Percentiles rank a stretch among this genome's conserved stretches.
These are phyloP conservation scores for Leishmania gerbilli DNA, from an alignment of 208 protist species.

Conservation along the genomic window DNA sequence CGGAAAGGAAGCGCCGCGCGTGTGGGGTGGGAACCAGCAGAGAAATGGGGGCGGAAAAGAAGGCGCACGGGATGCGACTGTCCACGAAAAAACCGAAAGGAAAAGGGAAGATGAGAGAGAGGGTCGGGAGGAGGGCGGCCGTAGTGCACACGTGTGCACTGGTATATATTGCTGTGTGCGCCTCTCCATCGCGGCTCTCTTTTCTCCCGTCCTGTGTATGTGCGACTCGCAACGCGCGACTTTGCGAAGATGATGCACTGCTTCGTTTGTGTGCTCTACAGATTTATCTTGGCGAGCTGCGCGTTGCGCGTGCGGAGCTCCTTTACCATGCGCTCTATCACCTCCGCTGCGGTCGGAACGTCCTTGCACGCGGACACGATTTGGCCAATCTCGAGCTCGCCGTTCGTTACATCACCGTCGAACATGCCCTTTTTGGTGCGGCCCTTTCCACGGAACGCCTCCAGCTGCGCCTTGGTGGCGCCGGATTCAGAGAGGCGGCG, in stretches of 20 bases:
- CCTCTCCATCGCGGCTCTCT: not conserved
- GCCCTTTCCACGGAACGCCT: conserved; percentile 43
- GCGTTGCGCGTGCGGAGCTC: conserved; percentile 47
- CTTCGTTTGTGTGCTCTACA: conserved; percentile 20
- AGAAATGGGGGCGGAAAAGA: not conserved
- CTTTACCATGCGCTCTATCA: conserved; percentile 53
- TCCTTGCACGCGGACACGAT: conserved; percentile 49
- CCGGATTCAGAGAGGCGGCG: conserved; percentile 42
- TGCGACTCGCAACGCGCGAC: not conserved
- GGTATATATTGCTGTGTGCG: too few relatives aligned
- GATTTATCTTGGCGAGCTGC: conserved; percentile 18
- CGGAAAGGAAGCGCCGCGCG: not conserved
- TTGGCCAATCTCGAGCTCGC: conserved; percentile 74
- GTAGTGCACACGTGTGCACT: not conserved
- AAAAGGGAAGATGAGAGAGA: conserved; percentile 15
- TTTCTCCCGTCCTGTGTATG: not conserved
- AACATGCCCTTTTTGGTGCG: conserved; percentile 59
- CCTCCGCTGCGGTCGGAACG: conserved; percentile 38
- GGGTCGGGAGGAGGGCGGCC: not conserved
- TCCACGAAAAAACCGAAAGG: not conserved
- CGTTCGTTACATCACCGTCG: conserved; percentile 53
- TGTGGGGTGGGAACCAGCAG: not conserved
- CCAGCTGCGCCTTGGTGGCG: conserved; percentile 43
- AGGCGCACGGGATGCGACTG: not conserved
- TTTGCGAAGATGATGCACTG: not conserved